Evolutionary conservation across 768 basidiomycete genomes (phyloP), one percentile per base, ranked within the genome.

Genomic region (Calvatia gigantea): DNA sequence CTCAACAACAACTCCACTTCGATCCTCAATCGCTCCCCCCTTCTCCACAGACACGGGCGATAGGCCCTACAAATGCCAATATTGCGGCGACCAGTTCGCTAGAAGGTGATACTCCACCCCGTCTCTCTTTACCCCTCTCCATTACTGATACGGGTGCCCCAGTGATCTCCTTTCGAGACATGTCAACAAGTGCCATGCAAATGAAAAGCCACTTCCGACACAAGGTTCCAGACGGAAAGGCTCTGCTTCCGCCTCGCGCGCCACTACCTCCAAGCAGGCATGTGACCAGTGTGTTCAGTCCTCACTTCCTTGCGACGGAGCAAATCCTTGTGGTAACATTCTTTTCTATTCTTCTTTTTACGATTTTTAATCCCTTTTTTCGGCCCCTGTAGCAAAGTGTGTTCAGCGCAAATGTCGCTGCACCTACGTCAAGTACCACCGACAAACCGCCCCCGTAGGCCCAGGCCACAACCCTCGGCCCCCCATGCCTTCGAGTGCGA

Each of bases 81-180:
- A 85, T 60, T 94, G 91, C 69, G 91, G 91, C 33, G 91, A 94
- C 74, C 90, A 92, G 71, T 94, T 94, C 65, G 91, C 91, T 1
- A 72, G 91, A 65, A 91, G 90, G 90, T 87, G 43, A 6, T 9
- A 7, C 14, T 64, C 57, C 9, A 2, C 28, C 4, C 27, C 6
- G 43, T 63, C 33, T 56, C 50, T 28, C 27, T 4, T 45, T 43
- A 41, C 28, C 25, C 5, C 31, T 33, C 11, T 46, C 33, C 43
- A 32, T 47, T 6, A 19, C 49, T 56, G 48, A 29, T 47, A 47
- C 23, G 37, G 53, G 41, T 49, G 52, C 43, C 49, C 19, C 48
- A 91, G 90, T 67, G 91, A 94, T 74, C 78, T 94, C 3, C 83
- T 94, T 41, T 91, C 91, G 4, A 74, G 91, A 62, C 91, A 94